phyloP scores from a whole-genome alignment of 768 basidiomycete genomes.

The Lyophyllum semitale region DNA sequence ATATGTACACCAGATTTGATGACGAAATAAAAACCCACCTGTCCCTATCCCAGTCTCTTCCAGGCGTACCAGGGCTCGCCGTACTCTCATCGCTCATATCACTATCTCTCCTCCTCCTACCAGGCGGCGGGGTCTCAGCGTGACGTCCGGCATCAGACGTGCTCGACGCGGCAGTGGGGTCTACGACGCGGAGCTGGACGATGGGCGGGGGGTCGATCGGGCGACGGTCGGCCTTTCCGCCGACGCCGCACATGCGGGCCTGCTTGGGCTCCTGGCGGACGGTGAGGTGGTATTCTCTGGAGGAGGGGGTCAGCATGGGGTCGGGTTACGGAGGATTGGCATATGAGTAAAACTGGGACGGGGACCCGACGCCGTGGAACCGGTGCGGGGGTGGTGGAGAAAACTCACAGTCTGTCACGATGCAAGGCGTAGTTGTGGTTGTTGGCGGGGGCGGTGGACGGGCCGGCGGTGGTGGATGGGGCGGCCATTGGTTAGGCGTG shows the following conservation, averaged over 20 bases:
- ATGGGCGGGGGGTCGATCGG: conserved; percentile 97
- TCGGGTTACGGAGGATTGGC: background rate
- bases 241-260: conserved; percentile 87
- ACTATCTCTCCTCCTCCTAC: conserved; percentile 9
- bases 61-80: conserved; percentile 3
- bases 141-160: background rate
- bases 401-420: conserved; percentile 43
- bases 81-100: conserved; percentile 2
- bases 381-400: conserved; percentile 22
- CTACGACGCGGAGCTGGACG: conserved; percentile 89
- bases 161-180: conserved; percentile 38
- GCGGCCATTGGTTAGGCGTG: background rate
- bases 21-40: conserved; percentile 7
- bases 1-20: background rate
- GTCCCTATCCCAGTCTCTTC: conserved; percentile 7
- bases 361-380: conserved; percentile 34
- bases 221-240: conserved; percentile 91
- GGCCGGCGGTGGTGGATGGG: background rate
- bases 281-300: conserved; percentile 81
- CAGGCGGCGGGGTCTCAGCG: conserved; percentile 14
- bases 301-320: conserved; percentile 5
- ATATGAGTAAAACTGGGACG: conserved; percentile 4
- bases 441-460: background rate
- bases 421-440: conserved; percentile 19
- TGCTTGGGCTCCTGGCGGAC: conserved; percentile 93